Evolutionary conservation across 2,329 filamentous ascomycete species (phyloP), one percentile per base, ranked within the genome.

Genomic region (Stagonosporopsis cucurbitacearum): DNA sequence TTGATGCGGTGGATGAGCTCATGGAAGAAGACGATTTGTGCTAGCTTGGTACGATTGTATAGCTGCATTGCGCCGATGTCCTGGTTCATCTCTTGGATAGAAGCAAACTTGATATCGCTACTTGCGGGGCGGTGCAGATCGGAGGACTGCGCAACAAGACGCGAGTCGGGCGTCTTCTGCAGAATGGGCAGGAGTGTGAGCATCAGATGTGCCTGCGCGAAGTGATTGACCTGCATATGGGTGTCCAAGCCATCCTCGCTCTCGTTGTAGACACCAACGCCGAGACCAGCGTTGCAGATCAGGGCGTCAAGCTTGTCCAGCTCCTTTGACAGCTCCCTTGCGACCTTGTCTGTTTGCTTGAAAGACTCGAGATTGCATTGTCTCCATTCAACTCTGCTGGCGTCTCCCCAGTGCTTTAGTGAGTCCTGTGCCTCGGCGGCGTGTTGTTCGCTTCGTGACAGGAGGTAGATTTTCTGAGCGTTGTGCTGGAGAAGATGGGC

Each of bases 401-500:
- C 60, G 50, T 83, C 79, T 40, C 82, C 80, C 58, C 76, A 82
- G 28, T 70, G 64, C 32, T 60, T 63, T 2, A 83, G 70, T 3
- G 72, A 73, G 47, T 78, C 69, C 40, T 78, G 65, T 0, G 80
- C 80, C 53, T 80, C 76, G 17, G 74, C 63, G n/a, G 79, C 74
- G 63, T 82, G 79, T 20, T 81, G 70, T 60, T 80, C 77, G 42
- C 82, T 82, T 56, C 79, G 80, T 17, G 79, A 79, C 4, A 84
- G 73, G 3, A 83, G 71, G 55, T 81, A 81, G 42, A 83, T 76
- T 54, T 77, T 80, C 4, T 70, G 67, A 1, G 78, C 71, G 41
- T 79, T 79, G 65, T 82, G 80, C 62, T 83, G 78, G 3, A 84
- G 76, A n/a, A 83, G 68, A 58, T 84, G 81, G 7, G 81, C 80